Evolutionary conservation across 257 asterid species (phyloP).

Genomic region (Striga asiatica): DNA sequence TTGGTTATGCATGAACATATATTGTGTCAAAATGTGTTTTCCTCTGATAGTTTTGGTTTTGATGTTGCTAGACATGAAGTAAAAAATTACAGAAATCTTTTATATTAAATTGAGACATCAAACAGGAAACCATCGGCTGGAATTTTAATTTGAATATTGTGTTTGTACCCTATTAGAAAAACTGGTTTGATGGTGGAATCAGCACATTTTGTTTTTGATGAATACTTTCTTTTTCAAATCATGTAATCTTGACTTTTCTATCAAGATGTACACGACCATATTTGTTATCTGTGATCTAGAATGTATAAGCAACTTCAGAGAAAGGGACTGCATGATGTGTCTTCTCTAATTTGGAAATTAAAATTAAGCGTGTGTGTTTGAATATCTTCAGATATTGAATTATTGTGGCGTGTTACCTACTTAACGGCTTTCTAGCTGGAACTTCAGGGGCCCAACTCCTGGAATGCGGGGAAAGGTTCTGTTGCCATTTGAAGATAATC

Average conservation of each 20-base stretch:
- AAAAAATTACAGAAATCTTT: not conserved
- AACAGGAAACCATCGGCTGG: not conserved
- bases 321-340: not conserved
- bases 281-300: slow-evolving; percentile 1
- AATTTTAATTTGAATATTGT: not conserved
- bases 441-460: slow-evolving; percentile 72
- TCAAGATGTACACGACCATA: slow-evolving; percentile 4
- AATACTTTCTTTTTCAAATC: not conserved
- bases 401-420: slow-evolving; percentile 2
- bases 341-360: not conserved
- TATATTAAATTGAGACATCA: not conserved
- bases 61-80: too few species aligned
- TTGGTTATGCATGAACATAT: slow-evolving; percentile 1
- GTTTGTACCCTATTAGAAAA: not conserved
- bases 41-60: too few species aligned
- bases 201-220: not conserved
- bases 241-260: not conserved
- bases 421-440: slow-evolving; percentile 20
- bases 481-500: slow-evolving; percentile 72
- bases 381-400: not conserved
- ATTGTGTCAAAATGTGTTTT: not conserved
- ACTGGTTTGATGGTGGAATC: not conserved
- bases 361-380: not conserved
- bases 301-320: not conserved
- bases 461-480: slow-evolving; percentile 80